A percentile compares a stretch with the other conserved stretches of the same genome.
phyloP scores from a whole-genome alignment of 768 basidiomycete genomes.

The Agaricus bisporus region DNA sequence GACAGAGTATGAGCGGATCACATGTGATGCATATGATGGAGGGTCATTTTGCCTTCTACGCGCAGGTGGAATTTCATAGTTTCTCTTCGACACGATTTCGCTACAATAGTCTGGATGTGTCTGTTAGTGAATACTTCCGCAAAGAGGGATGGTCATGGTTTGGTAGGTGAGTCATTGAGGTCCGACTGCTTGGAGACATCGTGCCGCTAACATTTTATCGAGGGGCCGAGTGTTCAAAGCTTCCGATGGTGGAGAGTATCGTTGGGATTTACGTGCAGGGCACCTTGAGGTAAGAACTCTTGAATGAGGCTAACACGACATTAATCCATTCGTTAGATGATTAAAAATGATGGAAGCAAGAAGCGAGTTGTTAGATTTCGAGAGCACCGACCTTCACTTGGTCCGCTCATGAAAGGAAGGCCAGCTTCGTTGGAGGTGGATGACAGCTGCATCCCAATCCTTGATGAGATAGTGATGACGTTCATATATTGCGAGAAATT shows the following conservation, averaged over 20 bases:
- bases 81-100: not conserved
- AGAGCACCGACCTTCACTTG: conserved; percentile 8
- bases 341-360: conserved; percentile 15
- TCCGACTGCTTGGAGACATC: not conserved
- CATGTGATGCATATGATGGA: not conserved
- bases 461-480: conserved; percentile 25
- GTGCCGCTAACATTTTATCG: not conserved
- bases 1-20: not conserved
- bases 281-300: conserved; percentile 13
- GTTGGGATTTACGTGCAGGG: conserved; percentile 23
- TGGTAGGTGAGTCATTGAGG: conserved; percentile 12
- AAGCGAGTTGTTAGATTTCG: conserved; percentile 16
- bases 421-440: conserved; percentile 22
- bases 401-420: conserved; percentile 4
- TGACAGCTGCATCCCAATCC: conserved; percentile 18
- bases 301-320: not conserved
- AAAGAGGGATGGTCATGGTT: conserved; percentile 5
- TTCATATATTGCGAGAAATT: conserved; percentile 24
- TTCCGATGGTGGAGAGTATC: conserved; percentile 21
- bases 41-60: conserved; percentile 8
- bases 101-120: not conserved
- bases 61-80: conserved; percentile 12
- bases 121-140: conserved; percentile 2
- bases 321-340: conserved; percentile 7
- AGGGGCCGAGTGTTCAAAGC: conserved; percentile 13